Evolutionary conservation across 345 rosid genomes (phyloP), one percentile per base, ranked within the genome.

Genomic region (Eutrema heterophyllum): DNA sequence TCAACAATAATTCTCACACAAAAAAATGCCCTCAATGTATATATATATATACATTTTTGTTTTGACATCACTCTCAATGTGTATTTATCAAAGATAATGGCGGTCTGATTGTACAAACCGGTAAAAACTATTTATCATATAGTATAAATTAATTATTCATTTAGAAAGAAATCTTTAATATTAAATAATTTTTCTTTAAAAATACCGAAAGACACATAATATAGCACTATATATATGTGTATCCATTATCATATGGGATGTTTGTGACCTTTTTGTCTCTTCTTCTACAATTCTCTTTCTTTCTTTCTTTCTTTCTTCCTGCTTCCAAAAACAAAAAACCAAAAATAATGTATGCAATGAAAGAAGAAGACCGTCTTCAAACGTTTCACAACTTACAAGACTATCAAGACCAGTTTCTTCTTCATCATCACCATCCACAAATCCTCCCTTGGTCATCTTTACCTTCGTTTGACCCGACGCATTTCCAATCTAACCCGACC

Each of bases 301-400:
- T 21, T 56, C 48, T 57, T 57, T 56, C 48, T 57, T 57, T 53
- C 48, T 48, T 16, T 43, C 26, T 71, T 67, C 60, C 74, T 27
- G 18, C 54, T 73, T 73, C 64, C 52, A 53, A 69, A 45, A 43
- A 56, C 38, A 21, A 45, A 35, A 36, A 48, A 51, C 30, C 46
- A 69, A 78, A 49, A 55, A 82, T 86, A 55, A 82, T 86, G 89
- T 82, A 89, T 54, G 89, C 85, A 49, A 73, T 85, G 81, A 86
- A 88, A 78, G 93, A 88, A 78, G 98, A 85, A 48, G 88, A 89
- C 68, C 83, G 87, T 73, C 86, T 92, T 49, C 88, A 84, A 64
- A 76, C 86, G 12, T 60, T 84, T 69, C 88, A 79, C 68, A 83
- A 81, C 86, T 62, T 82, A 33, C 96, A 92, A 82, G 80, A 78